phyloP scores from a whole-genome alignment of 1,284 basidiomycete genomes.

The Moesziomyces antarcticus region DNA sequence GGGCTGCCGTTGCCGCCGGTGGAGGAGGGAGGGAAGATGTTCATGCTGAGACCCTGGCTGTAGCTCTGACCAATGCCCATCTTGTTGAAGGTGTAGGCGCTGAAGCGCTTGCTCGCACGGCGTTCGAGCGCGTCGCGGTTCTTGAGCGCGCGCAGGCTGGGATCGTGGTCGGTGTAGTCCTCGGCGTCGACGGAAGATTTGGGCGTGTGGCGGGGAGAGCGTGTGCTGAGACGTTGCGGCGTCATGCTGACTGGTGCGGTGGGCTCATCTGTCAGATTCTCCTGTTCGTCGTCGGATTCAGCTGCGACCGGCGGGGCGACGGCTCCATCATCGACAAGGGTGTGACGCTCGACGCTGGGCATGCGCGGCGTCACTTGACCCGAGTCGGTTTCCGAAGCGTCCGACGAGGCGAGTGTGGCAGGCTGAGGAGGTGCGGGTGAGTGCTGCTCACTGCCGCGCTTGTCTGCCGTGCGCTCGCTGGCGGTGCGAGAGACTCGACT shows the following conservation, averaged over 20 bases:
- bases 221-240: constrained; percentile 35
- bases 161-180: constrained; percentile 76
- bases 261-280: constrained; percentile 18
- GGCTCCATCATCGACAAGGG: constrained; percentile 33
- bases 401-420: constrained; percentile 17
- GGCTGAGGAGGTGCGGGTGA: constrained; percentile 24
- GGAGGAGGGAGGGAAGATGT: constrained; percentile 27
- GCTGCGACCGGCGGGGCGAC: background rate
- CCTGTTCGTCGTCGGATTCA: constrained; percentile 16
- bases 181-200: constrained; percentile 35
- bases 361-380: constrained; percentile 34
- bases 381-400: constrained; percentile 22
- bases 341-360: constrained; percentile 28
- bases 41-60: constrained; percentile 41
- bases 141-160: constrained; percentile 87
- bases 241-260: constrained; percentile 21
- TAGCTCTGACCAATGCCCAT: constrained; percentile 74
- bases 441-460: constrained; percentile 6
- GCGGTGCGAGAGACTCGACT: constrained; percentile 23
- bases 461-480: constrained; percentile 25
- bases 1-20: constrained; percentile 29
- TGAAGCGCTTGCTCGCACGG: constrained; percentile 94
- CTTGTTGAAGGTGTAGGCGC: constrained; percentile 93
- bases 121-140: constrained; percentile 87
- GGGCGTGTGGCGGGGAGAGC: constrained; percentile 34